Evolutionary conservation across 2,329 filamentous ascomycete species (phyloP).

Genomic region (Cryphonectria radicalis): DNA sequence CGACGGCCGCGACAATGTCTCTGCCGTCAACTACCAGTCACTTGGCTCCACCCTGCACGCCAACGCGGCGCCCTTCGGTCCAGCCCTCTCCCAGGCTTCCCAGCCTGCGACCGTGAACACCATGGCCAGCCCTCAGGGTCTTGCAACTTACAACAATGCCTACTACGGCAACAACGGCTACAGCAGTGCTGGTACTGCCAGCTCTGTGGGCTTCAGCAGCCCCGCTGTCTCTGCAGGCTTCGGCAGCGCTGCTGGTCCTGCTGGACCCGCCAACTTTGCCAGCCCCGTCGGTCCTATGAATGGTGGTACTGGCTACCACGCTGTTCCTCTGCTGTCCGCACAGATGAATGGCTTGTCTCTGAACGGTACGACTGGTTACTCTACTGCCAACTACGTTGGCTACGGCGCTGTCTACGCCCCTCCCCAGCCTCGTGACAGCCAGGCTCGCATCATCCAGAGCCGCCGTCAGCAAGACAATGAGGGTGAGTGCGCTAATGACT

Average conservation of each 20-base stretch:
- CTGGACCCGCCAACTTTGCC: slow-evolving; percentile 4
- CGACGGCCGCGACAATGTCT: slow-evolving; percentile 43
- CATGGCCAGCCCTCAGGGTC: slow-evolving; percentile 15
- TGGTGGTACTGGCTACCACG: slow-evolving; percentile 34
- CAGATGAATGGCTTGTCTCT: slow-evolving; percentile 71
- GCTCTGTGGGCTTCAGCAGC: slow-evolving; percentile 8
- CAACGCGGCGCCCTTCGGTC: slow-evolving; percentile 78
- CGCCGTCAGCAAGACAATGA: slow-evolving; percentile 76
- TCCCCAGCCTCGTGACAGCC: slow-evolving; percentile 65
- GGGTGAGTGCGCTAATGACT: slow-evolving; percentile 50
- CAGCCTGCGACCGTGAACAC: slow-evolving; percentile 4
- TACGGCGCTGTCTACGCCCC: slow-evolving; percentile 59
- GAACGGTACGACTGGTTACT: slow-evolving; percentile 34
- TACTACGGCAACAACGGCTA: slow-evolving; percentile 36
- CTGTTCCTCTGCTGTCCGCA: slow-evolving; percentile 66
- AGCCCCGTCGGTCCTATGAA: slow-evolving; percentile 16
- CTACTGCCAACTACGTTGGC: slow-evolving; percentile 60
- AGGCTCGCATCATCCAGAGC: slow-evolving; percentile 75
- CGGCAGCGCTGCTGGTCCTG: slow-evolving; percentile 12
- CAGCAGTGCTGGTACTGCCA: slow-evolving; percentile 35
- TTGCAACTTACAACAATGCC: slow-evolving; percentile 33
- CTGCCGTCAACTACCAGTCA: slow-evolving; percentile 56
- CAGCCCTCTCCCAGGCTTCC: slow-evolving; percentile 40
- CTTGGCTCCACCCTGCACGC: slow-evolving; percentile 78
- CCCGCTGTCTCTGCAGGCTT: neutral